Evolutionary conservation across 2,329 filamentous ascomycete species (phyloP).

Genomic region (Graphilbum ipis-grandicollis): DNA sequence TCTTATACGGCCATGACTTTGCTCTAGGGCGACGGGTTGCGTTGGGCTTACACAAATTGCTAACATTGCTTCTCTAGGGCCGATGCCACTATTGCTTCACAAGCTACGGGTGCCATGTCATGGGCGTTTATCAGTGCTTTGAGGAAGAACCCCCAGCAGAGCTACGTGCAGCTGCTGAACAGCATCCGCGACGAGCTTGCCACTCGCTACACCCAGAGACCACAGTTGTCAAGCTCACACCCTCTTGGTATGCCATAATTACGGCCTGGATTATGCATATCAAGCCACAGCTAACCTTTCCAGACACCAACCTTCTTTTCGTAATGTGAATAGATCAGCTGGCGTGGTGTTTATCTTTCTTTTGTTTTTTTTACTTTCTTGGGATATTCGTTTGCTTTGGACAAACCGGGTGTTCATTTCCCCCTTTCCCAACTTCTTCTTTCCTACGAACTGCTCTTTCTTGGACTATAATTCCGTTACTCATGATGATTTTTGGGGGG

Average conservation of each 20-base stretch:
- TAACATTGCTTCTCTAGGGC: slow-evolving; percentile 35
- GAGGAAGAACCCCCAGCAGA: slow-evolving; percentile 95
- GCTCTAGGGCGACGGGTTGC: not conserved
- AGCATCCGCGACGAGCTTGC: slow-evolving; percentile 86
- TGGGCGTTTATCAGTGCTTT: slow-evolving; percentile 90
- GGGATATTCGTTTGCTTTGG: not conserved
- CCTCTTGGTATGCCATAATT: slow-evolving; percentile 75
- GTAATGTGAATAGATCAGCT: slow-evolving; percentile 4
- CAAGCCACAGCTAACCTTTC: not conserved
- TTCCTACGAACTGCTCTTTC: not conserved
- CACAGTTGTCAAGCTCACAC: slow-evolving; percentile 92
- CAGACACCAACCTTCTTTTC: slow-evolving; percentile 8
- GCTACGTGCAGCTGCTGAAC: slow-evolving; percentile 91
- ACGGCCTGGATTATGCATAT: too few species aligned
- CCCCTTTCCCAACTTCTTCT: not conserved
- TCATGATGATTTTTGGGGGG: too few species aligned
- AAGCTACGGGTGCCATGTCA: slow-evolving; percentile 95
- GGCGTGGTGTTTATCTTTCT: not conserved
- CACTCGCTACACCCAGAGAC: slow-evolving; percentile 82
- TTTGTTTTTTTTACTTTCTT: not conserved
- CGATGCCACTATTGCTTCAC: slow-evolving; percentile 76
- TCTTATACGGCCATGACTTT: not conserved
- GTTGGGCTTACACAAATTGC: not conserved
- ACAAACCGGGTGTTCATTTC: not conserved
- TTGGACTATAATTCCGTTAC: not conserved